Base-by-base conservation (phyloP, 2,329 filamentous ascomycete species). In the Rutstroemia sp. region DNA sequence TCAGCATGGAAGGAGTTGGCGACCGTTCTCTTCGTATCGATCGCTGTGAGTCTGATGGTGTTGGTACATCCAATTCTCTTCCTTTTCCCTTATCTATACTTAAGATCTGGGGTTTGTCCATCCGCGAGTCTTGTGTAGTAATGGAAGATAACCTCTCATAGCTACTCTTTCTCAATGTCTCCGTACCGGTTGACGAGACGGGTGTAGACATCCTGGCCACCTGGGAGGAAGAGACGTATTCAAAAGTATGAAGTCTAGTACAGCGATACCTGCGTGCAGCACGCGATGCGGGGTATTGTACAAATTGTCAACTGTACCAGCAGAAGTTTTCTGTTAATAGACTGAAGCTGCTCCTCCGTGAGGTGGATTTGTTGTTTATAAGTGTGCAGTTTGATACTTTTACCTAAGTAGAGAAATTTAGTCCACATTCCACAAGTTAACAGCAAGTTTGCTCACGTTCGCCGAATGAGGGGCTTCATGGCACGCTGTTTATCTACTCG, bases 401-500 rank as follows among this genome's bases (percentile, higher is more conserved):
- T 45, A 12, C 42, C 10, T 45, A 19, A 40, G 14, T 40, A 27
- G 27, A 27, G 27, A 14, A 42, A 6, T 34, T 23, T 17, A 14
- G 5, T 42, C 40, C 46, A 27, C 17, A 55, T 50, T 44, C 52
- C 52, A 14, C 17, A 25, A 9, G 17, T 42, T 23, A 5, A 8
- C 14, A 23, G 16, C 17, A 23, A 54, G 12, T 54, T 21, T 47
- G 27, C 16, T n/a, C 45, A 14, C 45, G 12, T 47, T 25, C 21
- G n/a, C 23, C 23, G 34, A 50, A 34, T 25, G 52, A 55, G 52
- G 52, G 25, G 50, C 6, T 23, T 16, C 4, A 5, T 51, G 36
- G 16, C 52, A 50, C 42, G 52, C 25, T 49, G 8, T 25, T 51
- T 34, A 50, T 36, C 16, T 50, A 50, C 52, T 55, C 52, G 52